phyloP scores from a whole-genome alignment of 179 eudicot genomes.

The Gypsophila paniculata region DNA sequence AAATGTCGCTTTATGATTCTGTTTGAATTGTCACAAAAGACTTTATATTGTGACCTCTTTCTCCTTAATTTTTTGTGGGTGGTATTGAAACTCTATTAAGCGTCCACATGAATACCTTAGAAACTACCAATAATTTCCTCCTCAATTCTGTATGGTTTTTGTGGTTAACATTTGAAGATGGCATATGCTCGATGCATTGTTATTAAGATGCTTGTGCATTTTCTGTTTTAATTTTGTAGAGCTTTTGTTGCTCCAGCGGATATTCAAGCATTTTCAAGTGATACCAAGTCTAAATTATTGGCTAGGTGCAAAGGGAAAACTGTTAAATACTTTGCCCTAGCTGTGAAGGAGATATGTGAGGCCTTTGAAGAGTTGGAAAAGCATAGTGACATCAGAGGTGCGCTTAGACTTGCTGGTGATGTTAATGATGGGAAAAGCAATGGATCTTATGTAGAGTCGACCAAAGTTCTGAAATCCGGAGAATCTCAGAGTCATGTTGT shows the following conservation, averaged over 20 bases:
- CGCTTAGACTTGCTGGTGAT: conserved; percentile 29
- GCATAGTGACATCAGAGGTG: conserved; percentile 29
- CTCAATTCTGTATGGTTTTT: background rate
- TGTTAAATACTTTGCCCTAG: conserved; percentile 62
- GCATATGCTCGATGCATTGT: background rate
- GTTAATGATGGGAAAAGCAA: conserved; percentile 34
- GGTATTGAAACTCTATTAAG: background rate
- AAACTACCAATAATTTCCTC: background rate
- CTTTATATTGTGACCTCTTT: background rate
- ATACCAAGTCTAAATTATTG: conserved; percentile 56
- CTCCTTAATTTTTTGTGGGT: background rate
- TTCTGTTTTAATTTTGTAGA: conserved; percentile 39
- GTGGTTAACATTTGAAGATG: background rate
- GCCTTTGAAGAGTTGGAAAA: conserved; percentile 55
- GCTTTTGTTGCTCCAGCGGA: conserved; percentile 90
- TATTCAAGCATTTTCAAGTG: conserved; percentile 77
- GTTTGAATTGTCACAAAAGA: background rate
- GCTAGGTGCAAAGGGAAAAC: conserved; percentile 73
- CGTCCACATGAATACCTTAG: background rate
- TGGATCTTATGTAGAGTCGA: conserved; percentile 28
- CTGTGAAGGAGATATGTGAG: conserved; percentile 81
- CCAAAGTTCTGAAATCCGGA: conserved; percentile 20
- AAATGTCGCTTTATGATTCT: background rate
- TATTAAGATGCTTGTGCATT: conserved; percentile 16
- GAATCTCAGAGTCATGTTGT: conserved; percentile 19